These are phyloP conservation scores for Aspergillus sclerotiicarbonarius DNA, from an alignment of 495 filamentous ascomycete species.

Conservation along the genomic window DNA sequence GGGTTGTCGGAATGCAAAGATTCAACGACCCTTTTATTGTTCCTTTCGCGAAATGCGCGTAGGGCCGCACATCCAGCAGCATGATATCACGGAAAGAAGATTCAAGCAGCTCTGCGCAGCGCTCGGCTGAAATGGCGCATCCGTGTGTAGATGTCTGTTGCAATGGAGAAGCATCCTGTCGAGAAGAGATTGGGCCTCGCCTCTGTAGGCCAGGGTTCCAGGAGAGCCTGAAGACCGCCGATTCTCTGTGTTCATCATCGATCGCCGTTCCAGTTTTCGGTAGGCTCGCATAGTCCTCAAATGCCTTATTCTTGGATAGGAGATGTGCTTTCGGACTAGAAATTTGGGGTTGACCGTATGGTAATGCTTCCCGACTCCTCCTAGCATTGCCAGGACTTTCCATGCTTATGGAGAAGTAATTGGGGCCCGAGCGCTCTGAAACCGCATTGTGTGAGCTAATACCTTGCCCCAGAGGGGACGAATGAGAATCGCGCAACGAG, in stretches of 20 bases:
- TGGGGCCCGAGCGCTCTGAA: slow-evolving; percentile 60
- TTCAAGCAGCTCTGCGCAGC: slow-evolving; percentile 66
- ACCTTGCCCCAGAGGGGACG: slow-evolving; percentile 42
- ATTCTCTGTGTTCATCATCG: slow-evolving; percentile 23
- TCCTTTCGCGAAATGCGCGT: slow-evolving; percentile 72
- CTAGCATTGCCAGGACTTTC: slow-evolving; percentile 58
- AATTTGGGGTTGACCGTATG: slow-evolving; percentile 64
- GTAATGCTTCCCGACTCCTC: slow-evolving; percentile 70
- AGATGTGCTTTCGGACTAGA: slow-evolving; percentile 67
- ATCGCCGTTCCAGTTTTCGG: slow-evolving; percentile 33
- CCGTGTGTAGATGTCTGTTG: slow-evolving; percentile 1
- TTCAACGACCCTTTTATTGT: slow-evolving; percentile 79
- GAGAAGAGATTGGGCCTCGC: neutral
- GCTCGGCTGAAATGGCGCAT: slow-evolving; percentile 53
- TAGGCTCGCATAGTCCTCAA: slow-evolving; percentile 65
- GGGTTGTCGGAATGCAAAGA: slow-evolving; percentile 91
- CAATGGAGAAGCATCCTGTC: neutral
- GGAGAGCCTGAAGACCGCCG: slow-evolving; percentile 21
- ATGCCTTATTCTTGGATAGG: slow-evolving; percentile 67
- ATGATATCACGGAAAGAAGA: slow-evolving; percentile 56
- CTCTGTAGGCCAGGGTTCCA: slow-evolving; percentile 17
- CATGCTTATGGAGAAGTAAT: slow-evolving; percentile 76
- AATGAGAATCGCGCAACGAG: slow-evolving; percentile 29
- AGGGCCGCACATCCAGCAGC: slow-evolving; percentile 85
- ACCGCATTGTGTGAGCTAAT: slow-evolving; percentile 37